Conservation (phyloP, 805 yeast species). For the Sugiyamaella valdiviana region DNA sequence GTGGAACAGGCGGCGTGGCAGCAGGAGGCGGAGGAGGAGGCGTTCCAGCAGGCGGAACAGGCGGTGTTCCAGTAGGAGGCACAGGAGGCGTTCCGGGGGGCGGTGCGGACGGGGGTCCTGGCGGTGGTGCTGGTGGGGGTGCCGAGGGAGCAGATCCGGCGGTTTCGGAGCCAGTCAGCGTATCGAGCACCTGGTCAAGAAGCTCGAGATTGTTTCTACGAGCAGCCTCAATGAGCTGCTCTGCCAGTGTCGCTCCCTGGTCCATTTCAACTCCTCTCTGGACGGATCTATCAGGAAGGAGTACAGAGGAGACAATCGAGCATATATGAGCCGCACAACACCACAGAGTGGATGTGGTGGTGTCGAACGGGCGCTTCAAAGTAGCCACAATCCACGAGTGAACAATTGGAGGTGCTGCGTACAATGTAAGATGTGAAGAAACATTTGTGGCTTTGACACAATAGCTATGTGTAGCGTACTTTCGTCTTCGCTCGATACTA, state of each 20-base stretch:
- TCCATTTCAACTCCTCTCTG: conserved; percentile 24
- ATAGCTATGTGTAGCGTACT: too few species aligned
- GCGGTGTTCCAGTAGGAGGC: neutral
- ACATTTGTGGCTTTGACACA: too few species aligned
- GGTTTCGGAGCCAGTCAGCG: too few species aligned
- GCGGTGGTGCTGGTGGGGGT: neutral
- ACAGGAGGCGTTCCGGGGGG: neutral
- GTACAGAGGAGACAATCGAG: too few species aligned
- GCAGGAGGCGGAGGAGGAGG: neutral
- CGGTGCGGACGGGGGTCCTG: neutral
- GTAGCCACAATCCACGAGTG: too few species aligned
- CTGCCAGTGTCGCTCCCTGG: conserved; percentile 67
- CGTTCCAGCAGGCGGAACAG: neutral
- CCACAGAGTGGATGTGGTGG: too few species aligned
- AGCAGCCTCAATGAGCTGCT: conserved; percentile 80
- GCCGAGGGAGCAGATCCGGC: neutral
- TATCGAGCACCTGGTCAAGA: conserved; percentile 50
- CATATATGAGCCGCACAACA: too few species aligned
- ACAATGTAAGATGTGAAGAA: too few species aligned
- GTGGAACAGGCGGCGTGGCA: neutral
- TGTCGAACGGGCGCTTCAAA: too few species aligned
- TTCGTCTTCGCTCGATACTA: too few species aligned
- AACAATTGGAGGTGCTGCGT: too few species aligned
- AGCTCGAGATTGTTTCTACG: conserved; percentile 84
- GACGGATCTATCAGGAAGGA: neutral